phyloP scores from a whole-genome alignment of 441 rosid species.

The Francoa sonchifolia region DNA sequence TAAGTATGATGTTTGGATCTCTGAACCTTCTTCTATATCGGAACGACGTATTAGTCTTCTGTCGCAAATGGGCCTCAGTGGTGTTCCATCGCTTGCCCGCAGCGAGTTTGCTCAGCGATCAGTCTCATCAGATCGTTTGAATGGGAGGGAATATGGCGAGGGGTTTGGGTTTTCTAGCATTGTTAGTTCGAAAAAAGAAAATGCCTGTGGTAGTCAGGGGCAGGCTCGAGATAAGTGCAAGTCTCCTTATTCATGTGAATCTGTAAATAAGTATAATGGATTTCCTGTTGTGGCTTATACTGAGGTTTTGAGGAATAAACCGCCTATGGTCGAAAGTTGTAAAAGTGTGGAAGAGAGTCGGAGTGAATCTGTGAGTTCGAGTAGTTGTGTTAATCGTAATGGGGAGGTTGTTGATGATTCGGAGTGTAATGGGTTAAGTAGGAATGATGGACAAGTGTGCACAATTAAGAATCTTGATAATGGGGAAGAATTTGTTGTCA shows the following conservation, averaged over 20 bases:
- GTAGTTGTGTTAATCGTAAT: slow-evolving; percentile 10
- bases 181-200: slow-evolving; percentile 52
- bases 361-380: slow-evolving; percentile 19
- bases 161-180: slow-evolving; percentile 18
- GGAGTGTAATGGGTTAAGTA: slow-evolving; percentile 21
- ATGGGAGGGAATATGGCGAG: slow-evolving; percentile 17
- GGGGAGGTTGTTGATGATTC: slow-evolving; percentile 30
- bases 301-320: slow-evolving; percentile 31
- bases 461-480: slow-evolving; percentile 80
- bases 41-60: slow-evolving; percentile 68
- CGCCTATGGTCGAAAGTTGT: slow-evolving; percentile 27
- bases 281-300: slow-evolving; percentile 10
- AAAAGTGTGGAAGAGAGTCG: slow-evolving; percentile 23
- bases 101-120: slow-evolving; percentile 22
- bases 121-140: slow-evolving; percentile 35
- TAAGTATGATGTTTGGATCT: slow-evolving; percentile 80
- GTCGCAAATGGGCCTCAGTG: slow-evolving; percentile 57
- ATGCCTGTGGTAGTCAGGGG: slow-evolving; percentile 13
- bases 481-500: slow-evolving; percentile 81
- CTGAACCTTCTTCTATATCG: slow-evolving; percentile 71
- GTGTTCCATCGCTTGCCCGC: slow-evolving; percentile 40
- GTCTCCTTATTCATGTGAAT: slow-evolving; percentile 20
- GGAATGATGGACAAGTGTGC: slow-evolving; percentile 31
- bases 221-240: slow-evolving; percentile 14
- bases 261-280: slow-evolving; percentile 20